Evolutionary conservation across 2,329 filamentous ascomycete species (phyloP), one percentile per base, ranked within the genome.

Genomic region (Juglanconis oblonga): DNA sequence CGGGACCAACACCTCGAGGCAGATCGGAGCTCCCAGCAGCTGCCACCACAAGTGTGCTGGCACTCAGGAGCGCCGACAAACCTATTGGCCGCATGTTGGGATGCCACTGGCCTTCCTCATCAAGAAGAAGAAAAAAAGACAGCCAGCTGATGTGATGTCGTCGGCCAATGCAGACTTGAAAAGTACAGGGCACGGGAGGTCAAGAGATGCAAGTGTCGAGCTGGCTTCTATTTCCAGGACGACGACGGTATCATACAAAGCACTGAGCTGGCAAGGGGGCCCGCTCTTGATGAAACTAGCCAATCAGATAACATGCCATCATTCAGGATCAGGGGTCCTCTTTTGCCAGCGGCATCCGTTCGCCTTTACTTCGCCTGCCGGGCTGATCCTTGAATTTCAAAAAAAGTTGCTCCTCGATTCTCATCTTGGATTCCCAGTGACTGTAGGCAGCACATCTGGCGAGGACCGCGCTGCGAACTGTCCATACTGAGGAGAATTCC

Each of bases 1-100:
- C 92, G 52, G 93, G 93, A 40, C 90, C 87, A 69, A 97, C 93
- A 68, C 93, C 93, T 71, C 92, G 85, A 59, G 93, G 93, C 71
- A 92, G 79, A 62, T 83, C 78, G 60, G 84, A 80, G 64, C 52
- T 56, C 36, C 45, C 57, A 64, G 88, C 87, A 71, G 88, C 85
- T 66, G 84, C 86, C 67, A 84, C 72, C 73, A 81, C 74, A 58
- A 79, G 72, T 65, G 72, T 75, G 56, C 77, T 77, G 64, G 76
- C 77, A 64, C 82, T 73, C 63, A 82, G 64, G 65, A 85, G 77
- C 74, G 81, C 76, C 74, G 81, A 69, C 61, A 78, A 76, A 65
- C 72, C 74, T 68, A 75, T 76, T 68, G 79, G 80, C 69, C 77
- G 77, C 82, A 84, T 84, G 57, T 63, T 76, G 55, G 50, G 51